Percentiles rank a stretch among this genome's conserved stretches.
Evolutionary conservation across 805 yeast species (phyloP).

Genomic region (Geotrichum ghanense): DNA sequence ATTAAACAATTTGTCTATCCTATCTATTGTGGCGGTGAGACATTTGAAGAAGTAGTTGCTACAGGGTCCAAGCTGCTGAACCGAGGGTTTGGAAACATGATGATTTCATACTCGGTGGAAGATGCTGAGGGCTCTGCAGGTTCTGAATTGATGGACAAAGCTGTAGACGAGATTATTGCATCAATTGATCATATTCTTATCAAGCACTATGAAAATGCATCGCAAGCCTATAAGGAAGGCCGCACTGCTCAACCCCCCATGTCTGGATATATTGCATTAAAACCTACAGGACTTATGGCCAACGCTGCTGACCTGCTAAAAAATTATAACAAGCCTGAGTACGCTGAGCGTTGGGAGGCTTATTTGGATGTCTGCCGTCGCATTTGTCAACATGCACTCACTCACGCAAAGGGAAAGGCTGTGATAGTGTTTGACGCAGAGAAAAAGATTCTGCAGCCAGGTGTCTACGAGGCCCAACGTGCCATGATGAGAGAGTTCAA

Average conservation of each 20-base stretch:
- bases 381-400: conserved; percentile 42
- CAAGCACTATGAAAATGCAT: conserved; percentile 36
- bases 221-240: conserved; percentile 15
- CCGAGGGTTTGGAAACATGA: conserved; percentile 85
- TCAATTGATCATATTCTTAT: conserved; percentile 61
- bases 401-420: conserved; percentile 34
- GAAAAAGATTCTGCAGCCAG: conserved; percentile 75
- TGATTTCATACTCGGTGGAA: conserved; percentile 89
- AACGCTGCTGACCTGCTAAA: conserved; percentile 66
- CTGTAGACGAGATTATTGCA: conserved; percentile 30
- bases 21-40: conserved; percentile 86
- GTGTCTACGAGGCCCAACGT: conserved; percentile 85
- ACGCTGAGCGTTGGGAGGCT: conserved; percentile 38
- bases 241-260: conserved; percentile 55
- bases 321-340: conserved; percentile 45
- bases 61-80: conserved; percentile 58
- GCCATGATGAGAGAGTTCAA: conserved; percentile 66
- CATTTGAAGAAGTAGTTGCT: conserved; percentile 50
- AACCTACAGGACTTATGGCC: conserved; percentile 80
- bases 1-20: conserved; percentile 67
- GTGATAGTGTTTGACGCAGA: conserved; percentile 81
- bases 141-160: conserved; percentile 15
- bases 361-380: conserved; percentile 56
- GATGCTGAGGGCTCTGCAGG: conserved; percentile 62
- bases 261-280: conserved; percentile 85